Evolutionary conservation across 2,329 filamentous ascomycete genomes (phyloP), one percentile per base, ranked within the genome.

Genomic region (Trichophyton rubrum): DNA sequence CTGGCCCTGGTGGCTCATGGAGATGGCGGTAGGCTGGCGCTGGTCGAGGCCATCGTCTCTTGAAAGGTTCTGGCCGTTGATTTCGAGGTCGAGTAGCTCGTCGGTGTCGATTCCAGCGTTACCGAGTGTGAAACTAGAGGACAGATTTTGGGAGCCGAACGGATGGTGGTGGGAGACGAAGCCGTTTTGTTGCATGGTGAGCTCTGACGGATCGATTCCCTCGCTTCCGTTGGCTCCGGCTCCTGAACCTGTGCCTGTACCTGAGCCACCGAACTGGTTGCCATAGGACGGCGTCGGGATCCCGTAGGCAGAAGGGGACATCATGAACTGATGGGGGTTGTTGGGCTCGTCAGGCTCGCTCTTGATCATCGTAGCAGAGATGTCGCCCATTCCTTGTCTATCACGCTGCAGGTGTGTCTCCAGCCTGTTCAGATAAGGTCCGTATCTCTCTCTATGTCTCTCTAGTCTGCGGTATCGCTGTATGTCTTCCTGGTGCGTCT

Each of bases 51-150:
- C 68, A 58, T 71, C 69, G 60, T 65, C 66, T 6, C 71, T 73
- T 24, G 68, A 68, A 40, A 72, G 65, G 61, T 75, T 73, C 60
- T 72, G 73, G 24, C 70, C 73, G 62, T 69, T 75, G 55, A 77
- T 74, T 59, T 78, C 75, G 49, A 77, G 65, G 65, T 96, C 91
- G 55, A 92, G 80, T 55, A 97, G 79, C 71, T 96, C 92, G 64
- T 96, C 92, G 65, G 96, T 92, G 64, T 84, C 86, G 66, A 96
- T 91, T 45, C 87, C 82, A 9, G 89, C 87, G 63, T 86, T 87
- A 62, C 87, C 87, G 66, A 85, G 85, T 53, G 87, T 86, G 76
- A 90, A 96, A 71, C 83, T 86, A 61, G 84, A 85, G 35, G 82
- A 80, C 65, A 85, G 78, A 69, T 82, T 86, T 68, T 86, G 85